Conservation (phyloP, 139 green algal species). For the Eudorina sp. region DNA sequence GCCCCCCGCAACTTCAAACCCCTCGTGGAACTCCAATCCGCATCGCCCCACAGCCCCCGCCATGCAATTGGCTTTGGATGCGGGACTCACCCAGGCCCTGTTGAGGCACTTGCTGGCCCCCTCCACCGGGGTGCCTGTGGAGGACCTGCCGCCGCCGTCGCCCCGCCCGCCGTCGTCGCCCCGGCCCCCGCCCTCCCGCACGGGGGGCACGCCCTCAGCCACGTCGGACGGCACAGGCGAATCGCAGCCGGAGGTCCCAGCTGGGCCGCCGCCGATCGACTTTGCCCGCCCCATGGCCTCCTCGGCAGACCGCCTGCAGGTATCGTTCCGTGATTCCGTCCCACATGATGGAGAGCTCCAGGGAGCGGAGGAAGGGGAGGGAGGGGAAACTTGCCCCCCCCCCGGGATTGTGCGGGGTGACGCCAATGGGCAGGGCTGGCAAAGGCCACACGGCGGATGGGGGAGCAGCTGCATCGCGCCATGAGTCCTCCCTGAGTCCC, state of each 20-base stretch:
- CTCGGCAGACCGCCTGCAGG: slow-evolving; percentile 7
- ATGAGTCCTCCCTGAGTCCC: too few relatives aligned
- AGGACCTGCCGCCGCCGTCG: not conserved
- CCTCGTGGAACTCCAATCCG: too few relatives aligned
- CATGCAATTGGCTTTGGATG: slow-evolving; percentile 6
- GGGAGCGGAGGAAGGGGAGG: too few relatives aligned
- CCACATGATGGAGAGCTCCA: too few relatives aligned
- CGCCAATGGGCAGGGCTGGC: too few relatives aligned
- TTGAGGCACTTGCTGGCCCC: slow-evolving; percentile 19
- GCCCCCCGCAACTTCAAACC: not conserved
- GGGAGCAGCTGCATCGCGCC: too few relatives aligned
- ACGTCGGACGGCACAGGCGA: not conserved
- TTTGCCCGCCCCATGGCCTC: not conserved
- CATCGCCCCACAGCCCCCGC: not conserved
- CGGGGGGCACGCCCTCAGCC: not conserved
- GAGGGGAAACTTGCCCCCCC: too few relatives aligned
- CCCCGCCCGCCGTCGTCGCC: not conserved
- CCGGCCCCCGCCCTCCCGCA: not conserved
- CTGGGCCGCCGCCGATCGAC: not conserved
- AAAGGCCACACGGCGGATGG: too few relatives aligned
- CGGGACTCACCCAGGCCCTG: not conserved
- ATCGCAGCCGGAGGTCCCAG: not conserved
- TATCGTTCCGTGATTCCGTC: too few relatives aligned
- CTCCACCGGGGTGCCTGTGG: not conserved
- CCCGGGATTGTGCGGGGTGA: too few relatives aligned